Conservation (phyloP, 495 filamentous ascomycete species). For the Xylaria cubensis region DNA sequence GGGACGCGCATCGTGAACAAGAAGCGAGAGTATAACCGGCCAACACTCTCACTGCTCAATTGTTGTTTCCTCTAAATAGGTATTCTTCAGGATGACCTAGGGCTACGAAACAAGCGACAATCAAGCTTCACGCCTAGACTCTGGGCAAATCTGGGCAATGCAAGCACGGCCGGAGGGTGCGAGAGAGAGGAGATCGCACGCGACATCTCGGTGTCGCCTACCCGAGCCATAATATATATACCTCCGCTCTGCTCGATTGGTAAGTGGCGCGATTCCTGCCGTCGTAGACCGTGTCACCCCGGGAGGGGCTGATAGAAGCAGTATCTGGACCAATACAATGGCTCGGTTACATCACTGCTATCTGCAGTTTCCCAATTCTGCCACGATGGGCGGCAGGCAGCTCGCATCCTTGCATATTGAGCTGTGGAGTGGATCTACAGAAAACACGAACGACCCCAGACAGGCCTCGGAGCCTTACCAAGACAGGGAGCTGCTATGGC, state of each 20-base stretch:
- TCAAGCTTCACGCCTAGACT: slow-evolving; percentile 30
- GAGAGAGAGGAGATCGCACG: slow-evolving; percentile 23
- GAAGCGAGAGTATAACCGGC: background rate
- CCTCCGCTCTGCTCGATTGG: background rate
- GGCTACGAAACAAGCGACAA: background rate
- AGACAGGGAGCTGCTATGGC: slow-evolving; percentile 36
- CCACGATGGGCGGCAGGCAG: background rate
- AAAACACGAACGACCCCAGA: slow-evolving; percentile 9
- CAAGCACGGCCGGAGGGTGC: slow-evolving; percentile 8
- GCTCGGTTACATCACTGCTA: slow-evolving; percentile 12
- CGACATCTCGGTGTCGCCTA: background rate
- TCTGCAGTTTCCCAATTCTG: slow-evolving; percentile 25
- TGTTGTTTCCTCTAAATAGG: background rate
- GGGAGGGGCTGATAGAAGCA: slow-evolving; percentile 1
- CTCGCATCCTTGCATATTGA: background rate
- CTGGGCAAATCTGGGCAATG: slow-evolving; percentile 26
- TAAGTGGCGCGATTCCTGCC: background rate
- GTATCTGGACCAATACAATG: slow-evolving; percentile 10
- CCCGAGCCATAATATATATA: slow-evolving; percentile 17
- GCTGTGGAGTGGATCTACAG: slow-evolving; percentile 17
- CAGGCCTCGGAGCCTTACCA: slow-evolving; percentile 21
- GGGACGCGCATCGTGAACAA: slow-evolving; percentile 40
- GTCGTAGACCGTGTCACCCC: slow-evolving; percentile 9
- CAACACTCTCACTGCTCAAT: slow-evolving; percentile 4
- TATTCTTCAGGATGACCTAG: background rate